A percentile compares a stretch with the other conserved stretches of the same genome.
Evolutionary conservation across 192 early-diverging fungal genomes (phyloP).

Genomic region (Dimargaris verticillata): DNA sequence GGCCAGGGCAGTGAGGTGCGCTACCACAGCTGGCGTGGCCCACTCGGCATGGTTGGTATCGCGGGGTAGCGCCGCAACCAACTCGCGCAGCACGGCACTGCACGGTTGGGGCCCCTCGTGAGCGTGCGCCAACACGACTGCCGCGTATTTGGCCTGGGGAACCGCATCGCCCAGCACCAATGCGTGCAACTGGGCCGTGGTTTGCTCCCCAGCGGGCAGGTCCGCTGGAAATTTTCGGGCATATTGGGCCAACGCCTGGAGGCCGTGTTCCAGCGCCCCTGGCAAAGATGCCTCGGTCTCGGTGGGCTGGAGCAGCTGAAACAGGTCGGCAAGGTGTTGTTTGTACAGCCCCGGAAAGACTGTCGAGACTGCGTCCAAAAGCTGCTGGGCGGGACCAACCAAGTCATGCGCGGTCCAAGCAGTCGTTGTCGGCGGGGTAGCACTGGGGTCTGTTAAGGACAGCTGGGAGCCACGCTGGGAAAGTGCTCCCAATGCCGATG

Average conservation of each 20-base stretch:
- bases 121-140: conserved; percentile 48
- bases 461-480: not conserved
- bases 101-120: conserved; percentile 27
- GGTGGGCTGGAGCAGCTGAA: conserved; percentile 12
- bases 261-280: conserved; percentile 22
- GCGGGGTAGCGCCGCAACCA: conserved; percentile 19
- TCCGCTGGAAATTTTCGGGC: conserved; percentile 45
- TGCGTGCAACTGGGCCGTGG: conserved; percentile 22
- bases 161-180: conserved; percentile 37
- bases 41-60: conserved; percentile 16
- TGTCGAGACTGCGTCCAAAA: conserved; percentile 18
- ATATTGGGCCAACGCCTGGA: conserved; percentile 54
- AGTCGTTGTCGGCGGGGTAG: not conserved
- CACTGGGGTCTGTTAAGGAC: not conserved
- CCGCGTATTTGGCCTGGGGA: conserved; percentile 52
- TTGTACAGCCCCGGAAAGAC: conserved; percentile 26
- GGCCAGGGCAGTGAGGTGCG: conserved; percentile 35
- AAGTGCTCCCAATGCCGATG: not conserved
- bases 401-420: conserved; percentile 5
- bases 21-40: conserved; percentile 18
- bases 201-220: conserved; percentile 15
- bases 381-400: conserved; percentile 13
- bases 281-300: conserved; percentile 11
- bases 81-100: conserved; percentile 28
- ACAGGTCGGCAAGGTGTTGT: conserved; percentile 17